Conservation (phyloP, 2,329 filamentous ascomycete genomes). For the Aspergillus proliferans region DNA sequence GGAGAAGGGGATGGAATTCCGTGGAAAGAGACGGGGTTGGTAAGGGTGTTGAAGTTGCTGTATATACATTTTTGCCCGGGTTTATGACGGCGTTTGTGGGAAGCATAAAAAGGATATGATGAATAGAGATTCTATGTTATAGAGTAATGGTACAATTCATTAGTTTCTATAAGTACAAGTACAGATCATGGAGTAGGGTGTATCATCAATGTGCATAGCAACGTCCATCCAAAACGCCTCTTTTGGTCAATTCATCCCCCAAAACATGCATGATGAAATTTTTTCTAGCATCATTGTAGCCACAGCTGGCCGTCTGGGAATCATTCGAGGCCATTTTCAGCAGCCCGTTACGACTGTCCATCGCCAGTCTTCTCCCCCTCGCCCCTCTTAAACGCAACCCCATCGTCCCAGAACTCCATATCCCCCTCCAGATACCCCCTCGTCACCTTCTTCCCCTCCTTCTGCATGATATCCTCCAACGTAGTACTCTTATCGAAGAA, state of each 20-base stretch:
- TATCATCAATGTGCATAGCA: constrained; percentile 2
- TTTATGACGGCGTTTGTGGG: constrained; percentile 16
- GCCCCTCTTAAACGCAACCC: constrained; percentile 31
- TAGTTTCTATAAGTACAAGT: constrained; percentile 4
- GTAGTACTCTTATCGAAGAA: constrained; percentile 39
- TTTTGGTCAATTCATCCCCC: background rate
- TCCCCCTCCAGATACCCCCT: constrained; percentile 76
- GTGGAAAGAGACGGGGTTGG: constrained; percentile 65
- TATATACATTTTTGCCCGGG: constrained; percentile 12
- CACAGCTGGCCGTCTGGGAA: too few species aligned
- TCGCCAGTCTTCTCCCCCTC: constrained; percentile 6
- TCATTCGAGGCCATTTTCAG: too few species aligned
- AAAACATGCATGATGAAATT: background rate
- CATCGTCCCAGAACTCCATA: constrained; percentile 85
- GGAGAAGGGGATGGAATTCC: constrained; percentile 67
- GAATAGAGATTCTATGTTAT: background rate
- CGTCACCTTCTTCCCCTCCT: constrained; percentile 63
- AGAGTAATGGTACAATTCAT: background rate
- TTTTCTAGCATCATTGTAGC: background rate
- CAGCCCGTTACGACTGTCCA: background rate
- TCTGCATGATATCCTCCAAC: constrained; percentile 37
- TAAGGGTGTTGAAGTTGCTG: constrained; percentile 30
- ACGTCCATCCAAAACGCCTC: background rate
- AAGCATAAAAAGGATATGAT: constrained; percentile 4
- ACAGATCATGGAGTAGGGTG: constrained; percentile 21